Conservation (phyloP, 176 grass and related monocot species). For the Hordeum vulgare region MorexV3_pseudomolecules_assembly NC_058520.1:584418974-584419473, state of each 20-base stretch:
- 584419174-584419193: slow-evolving; percentile 67
- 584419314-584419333: neutral
- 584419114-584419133: slow-evolving; percentile 45
- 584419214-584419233: slow-evolving; percentile 2
- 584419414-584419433: too few species aligned
- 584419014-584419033: neutral
- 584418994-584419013: slow-evolving; percentile 44
- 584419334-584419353: neutral
- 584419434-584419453: too few species aligned
- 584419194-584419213: slow-evolving; percentile 46
- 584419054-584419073: slow-evolving; percentile 47
- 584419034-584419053: slow-evolving; percentile 15
- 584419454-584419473: too few species aligned
- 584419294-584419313: neutral
- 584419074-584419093: slow-evolving; percentile 42
- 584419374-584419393: too few species aligned
- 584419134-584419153: slow-evolving; percentile 40
- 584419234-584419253: neutral
- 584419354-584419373: neutral
- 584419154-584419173: slow-evolving; percentile 7
- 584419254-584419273: neutral
- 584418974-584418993: slow-evolving; percentile 36
- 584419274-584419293: neutral
- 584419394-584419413: too few species aligned
- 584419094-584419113: slow-evolving; percentile 19